phyloP scores from a whole-genome alignment of 2,329 filamentous ascomycete species.

The Sclerotinia borealis region DNA sequence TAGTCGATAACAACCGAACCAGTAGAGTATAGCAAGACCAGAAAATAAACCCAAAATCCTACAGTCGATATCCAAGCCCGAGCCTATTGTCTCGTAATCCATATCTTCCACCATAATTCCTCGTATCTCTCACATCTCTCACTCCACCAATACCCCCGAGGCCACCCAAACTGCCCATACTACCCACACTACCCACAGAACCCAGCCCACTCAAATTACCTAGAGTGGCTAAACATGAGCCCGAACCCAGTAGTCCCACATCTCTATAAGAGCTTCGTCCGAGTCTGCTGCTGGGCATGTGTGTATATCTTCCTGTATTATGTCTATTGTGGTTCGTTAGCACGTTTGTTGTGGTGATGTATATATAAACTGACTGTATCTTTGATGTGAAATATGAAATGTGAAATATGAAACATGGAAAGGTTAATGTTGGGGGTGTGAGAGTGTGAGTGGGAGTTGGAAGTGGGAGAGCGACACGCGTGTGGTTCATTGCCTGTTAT shows the following conservation, averaged over 20 bases:
- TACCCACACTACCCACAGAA: not conserved
- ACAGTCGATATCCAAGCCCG: not conserved
- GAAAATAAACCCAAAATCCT: not conserved
- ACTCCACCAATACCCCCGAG: not conserved
- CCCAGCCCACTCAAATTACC: not conserved
- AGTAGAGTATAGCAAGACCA: not conserved
- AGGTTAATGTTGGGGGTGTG: too few species aligned
- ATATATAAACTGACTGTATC: too few species aligned
- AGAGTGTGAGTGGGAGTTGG: too few species aligned
- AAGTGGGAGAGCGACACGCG: too few species aligned
- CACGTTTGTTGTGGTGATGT: too few species aligned
- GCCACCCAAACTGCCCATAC: not conserved
- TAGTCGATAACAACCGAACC: not conserved
- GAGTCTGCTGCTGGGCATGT: not conserved
- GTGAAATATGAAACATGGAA: too few species aligned
- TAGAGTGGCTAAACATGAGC: not conserved
- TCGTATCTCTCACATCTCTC: slow-evolving; percentile 2
- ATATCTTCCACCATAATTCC: slow-evolving; percentile 2
- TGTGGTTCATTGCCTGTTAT: too few species aligned
- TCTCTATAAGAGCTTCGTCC: slow-evolving; percentile 4
- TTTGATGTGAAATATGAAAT: too few species aligned
- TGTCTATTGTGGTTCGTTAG: not conserved
- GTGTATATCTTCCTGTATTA: not conserved
- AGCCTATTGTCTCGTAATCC: not conserved
- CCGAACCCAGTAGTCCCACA: not conserved